Base-by-base conservation (phyloP, 176 grass and related monocot species). In the Bolboschoenus planiculmis region DNA sequence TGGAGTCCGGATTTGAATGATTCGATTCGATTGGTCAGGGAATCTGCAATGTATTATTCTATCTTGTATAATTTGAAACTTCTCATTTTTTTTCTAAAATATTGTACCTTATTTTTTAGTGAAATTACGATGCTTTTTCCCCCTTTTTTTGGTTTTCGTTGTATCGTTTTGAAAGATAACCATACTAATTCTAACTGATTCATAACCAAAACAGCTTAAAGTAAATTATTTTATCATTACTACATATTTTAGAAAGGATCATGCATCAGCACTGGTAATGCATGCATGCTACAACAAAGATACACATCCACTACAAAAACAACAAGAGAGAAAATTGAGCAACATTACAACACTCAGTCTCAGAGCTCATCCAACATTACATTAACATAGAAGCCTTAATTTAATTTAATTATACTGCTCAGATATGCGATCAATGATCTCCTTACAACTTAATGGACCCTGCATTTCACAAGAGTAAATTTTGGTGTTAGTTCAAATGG, bases 391-490 rank as follows among this genome's bases (percentile, higher is more conserved):
- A 39, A 34, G 33, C 16, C 65, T 65, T 35, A 34, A 35, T 11
- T 58, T 21, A 48, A 48, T 48, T 10, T 47, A 56, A 5, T 0
- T 60, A 30, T 30, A 29, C 8, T 14, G 57, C 57, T 30, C 24
- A 60, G 61, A 64, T 64, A 34, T 66, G 33, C 36, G 62, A 66
- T 36, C 62, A 30, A 66, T 36, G 31, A 65, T 18, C 62, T 66
- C 62, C 62, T 6, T 18, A 35, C 0, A 66, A 26, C 76, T 81
- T 62, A 62, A 55, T 81, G 78, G 10, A 81, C 78, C 78, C 78
- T 81, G 56, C 78, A 81, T 56, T 56, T 81, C 0, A 81, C 1
- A 72, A 5, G 20, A 44, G 39, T 11, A 24, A 72, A 44, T 27
- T 27, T n/a, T n/a, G n/a, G n/a, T n/a, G n/a, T n/a, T n/a, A n/a